Evolutionary conservation across 169 alveolate species (phyloP), one percentile per base, ranked within the genome.

Genomic region (Plasmodium gallinaceum): DNA sequence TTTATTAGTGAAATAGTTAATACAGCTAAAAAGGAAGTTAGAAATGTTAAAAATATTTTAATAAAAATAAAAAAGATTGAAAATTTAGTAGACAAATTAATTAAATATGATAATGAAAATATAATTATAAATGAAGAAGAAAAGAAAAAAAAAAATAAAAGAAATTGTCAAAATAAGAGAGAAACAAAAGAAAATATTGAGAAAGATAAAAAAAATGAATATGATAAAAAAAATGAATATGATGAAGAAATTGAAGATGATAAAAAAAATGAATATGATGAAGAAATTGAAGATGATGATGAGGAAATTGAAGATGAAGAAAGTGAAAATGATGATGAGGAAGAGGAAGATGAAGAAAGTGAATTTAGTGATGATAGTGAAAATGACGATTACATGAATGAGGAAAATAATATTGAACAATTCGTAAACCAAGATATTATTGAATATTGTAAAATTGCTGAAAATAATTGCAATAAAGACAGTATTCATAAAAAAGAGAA

Each of bases 21-120:
- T 60, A 32, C 51, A 16, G 89, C 89, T 16, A 78, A 78, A 66
- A 78, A 78, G 8, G 89, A 78, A 65, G 76, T 66, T 7, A 78
- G 39, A 57, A 78, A 69, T 65, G 62, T 58, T 26, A 78, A 78
- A 52, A 78, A 46, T 22, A 42, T 51, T 64, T 78, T 78, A 42
- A 45, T 58, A 4, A 78, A 78, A 52, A 78, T 78, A 16, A 78
- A 52, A 26, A 78, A 69, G 22, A 78, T 78, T 16, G 89, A 78
- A 65, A 64, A 78, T 78, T 78, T 78, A 42, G 89, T 78, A 4
- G 71, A 78, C 20, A 62, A 51, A 26, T 20, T 78, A 22, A 78
- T 78, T 10, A 48, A 64, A 66, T 48, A 78, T 32, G 89, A 78
- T 43, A 32, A 51, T 24, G 89, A 78, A 78, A 43, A 75, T 60